Conservation (phyloP, 768 basidiomycete species). For the Lactarius evosmus region DNA sequence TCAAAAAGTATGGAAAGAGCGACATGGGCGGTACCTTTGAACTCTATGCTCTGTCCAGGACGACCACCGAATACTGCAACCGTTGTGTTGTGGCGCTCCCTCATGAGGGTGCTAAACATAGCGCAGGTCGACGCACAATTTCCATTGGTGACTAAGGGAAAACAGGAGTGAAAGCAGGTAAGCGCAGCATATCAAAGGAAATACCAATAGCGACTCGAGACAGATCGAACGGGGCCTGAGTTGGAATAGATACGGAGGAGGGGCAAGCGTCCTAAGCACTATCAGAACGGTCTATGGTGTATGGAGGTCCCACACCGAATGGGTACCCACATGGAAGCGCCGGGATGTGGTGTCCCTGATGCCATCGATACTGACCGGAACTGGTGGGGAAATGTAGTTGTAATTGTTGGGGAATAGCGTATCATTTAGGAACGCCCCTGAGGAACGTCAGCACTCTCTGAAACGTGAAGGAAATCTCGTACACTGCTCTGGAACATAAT, state of each 20-base stretch:
- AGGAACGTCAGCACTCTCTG: neutral
- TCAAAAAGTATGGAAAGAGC: neutral
- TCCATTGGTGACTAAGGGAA: conserved; percentile 25
- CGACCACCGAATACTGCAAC: conserved; percentile 54
- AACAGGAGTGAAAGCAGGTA: neutral
- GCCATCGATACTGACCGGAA: conserved; percentile 34
- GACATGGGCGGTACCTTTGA: conserved; percentile 37
- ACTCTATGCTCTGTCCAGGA: conserved; percentile 46
- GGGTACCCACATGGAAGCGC: conserved; percentile 36
- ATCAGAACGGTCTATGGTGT: neutral
- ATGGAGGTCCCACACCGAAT: neutral
- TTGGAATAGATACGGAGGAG: conserved; percentile 12
- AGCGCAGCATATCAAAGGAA: neutral
- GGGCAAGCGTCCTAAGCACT: conserved; percentile 36
- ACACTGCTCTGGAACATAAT: conserved; percentile 57
- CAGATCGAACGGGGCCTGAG: conserved; percentile 23
- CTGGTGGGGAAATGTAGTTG: conserved; percentile 36
- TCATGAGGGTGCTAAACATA: conserved; percentile 55
- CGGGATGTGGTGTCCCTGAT: conserved; percentile 33
- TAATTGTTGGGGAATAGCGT: conserved; percentile 30
- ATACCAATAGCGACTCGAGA: conserved; percentile 26
- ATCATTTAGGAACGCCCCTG: conserved; percentile 38
- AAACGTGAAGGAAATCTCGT: conserved; percentile 25
- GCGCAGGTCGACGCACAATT: conserved; percentile 56
- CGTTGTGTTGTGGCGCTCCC: conserved; percentile 47